Evolutionary conservation across 148 eudicot species (phyloP), one percentile per base, ranked within the genome.

Genomic region (Rheum nobile): DNA sequence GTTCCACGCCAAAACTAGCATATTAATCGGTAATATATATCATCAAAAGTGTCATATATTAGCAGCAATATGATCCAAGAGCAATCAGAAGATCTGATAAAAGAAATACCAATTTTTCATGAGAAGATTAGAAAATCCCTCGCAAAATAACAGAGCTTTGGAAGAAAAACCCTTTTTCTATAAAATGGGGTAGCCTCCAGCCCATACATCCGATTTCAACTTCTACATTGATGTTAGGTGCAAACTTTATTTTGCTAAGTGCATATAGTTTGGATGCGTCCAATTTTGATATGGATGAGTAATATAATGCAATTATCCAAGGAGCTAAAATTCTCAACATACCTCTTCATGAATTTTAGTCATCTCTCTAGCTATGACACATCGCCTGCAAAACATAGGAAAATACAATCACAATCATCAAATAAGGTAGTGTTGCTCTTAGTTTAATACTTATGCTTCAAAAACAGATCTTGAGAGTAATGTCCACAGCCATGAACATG

Each of bases 281-380:
- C 12, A 24, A 57, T 26, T 19, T 50, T 21, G 57, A 59, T 26
- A 8, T 11, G 35, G 67, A 59, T 59, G 29, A 26, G 34, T 59
- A 26, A 59, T 59, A 28, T 22, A 24, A 50, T 50, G 0, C 4
- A 22, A 28, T 61, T 57, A 29, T 28, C 37, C 13, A 65, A 16
- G 5, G 70, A 17, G 39, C n/a, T 65, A 65, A 65, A 16, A 38
- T 39, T 50, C 57, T 21, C 46, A 41, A 39, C 73, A 71, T 77
- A 95, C 99, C 96, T 95, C 92, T 88, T 95, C 99, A 81, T 95
- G 96, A 48, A 92, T 80, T 83, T 95, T 95, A 63, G 99, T 95
- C 83, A 91, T 88, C 81, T 95, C 99, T 63, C 99, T 91, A 73
- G 97, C 99, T 78, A 92, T 80, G 77, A 92, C 99, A 81, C 97